These are phyloP conservation scores for Brassica nigra DNA, from an alignment of 345 rosid genomes.

Conservation along the genomic window DNA sequence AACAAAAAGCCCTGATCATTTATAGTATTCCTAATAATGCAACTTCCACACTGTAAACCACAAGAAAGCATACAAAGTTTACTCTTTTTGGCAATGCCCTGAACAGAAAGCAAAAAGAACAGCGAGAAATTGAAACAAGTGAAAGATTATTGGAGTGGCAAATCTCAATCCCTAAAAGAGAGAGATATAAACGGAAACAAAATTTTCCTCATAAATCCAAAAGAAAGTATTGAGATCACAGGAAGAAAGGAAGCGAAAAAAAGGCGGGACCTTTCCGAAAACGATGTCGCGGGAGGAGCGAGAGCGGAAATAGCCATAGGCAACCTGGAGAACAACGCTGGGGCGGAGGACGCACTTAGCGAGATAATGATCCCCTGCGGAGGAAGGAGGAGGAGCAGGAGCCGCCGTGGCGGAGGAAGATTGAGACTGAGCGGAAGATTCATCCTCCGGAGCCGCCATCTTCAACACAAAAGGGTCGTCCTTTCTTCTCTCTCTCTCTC, in stretches of 20 bases:
- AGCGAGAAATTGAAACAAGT: slow-evolving; percentile 5
- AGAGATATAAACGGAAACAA: background rate
- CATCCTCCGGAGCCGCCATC: slow-evolving; percentile 97
- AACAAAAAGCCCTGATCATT: background rate
- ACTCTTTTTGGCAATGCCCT: slow-evolving; percentile 14
- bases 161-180: slow-evolving; percentile 29
- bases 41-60: slow-evolving; percentile 10
- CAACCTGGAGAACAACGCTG: slow-evolving; percentile 84
- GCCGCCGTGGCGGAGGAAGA: slow-evolving; percentile 56
- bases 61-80: slow-evolving; percentile 7
- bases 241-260: background rate
- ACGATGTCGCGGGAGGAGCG: slow-evolving; percentile 71
- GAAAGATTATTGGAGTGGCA: slow-evolving; percentile 5
- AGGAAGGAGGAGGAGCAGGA: slow-evolving; percentile 47
- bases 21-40: background rate
- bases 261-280: slow-evolving; percentile 73
- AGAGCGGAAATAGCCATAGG: slow-evolving; percentile 74
- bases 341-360: slow-evolving; percentile 91
- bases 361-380: slow-evolving; percentile 62
- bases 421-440: slow-evolving; percentile 73
- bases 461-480: background rate
- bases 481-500: too few species aligned
- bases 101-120: background rate
- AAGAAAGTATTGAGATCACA: background rate
- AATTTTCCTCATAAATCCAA: background rate